Percentiles rank a stretch among this genome's conserved stretches.
Conservation (phyloP, 345 rosid species). For the Eucalyptus shirleyi region DNA sequence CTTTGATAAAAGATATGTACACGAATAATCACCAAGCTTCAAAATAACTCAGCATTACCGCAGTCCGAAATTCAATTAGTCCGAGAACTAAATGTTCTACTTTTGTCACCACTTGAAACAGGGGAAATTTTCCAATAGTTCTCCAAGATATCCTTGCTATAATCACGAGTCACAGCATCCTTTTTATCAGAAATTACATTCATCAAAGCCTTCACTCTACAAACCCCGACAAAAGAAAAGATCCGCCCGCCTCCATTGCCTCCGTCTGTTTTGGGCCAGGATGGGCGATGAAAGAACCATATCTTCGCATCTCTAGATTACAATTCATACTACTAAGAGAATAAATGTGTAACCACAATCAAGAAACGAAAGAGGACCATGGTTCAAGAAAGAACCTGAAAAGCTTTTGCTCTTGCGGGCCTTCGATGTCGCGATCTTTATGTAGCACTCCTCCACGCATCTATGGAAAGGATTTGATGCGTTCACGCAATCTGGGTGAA, state of each 20-base stretch:
- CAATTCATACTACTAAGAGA: neutral
- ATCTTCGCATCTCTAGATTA: neutral
- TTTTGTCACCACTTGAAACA: neutral
- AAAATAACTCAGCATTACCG: neutral
- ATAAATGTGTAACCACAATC: neutral
- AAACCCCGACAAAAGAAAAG: neutral
- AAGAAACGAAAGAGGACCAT: neutral
- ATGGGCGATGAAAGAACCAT: neutral
- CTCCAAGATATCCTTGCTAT: neutral
- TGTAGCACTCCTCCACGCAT: slow-evolving; percentile 32
- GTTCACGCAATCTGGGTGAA: slow-evolving; percentile 19
- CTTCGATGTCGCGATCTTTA: neutral
- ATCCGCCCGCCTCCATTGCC: neutral
- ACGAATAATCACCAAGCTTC: neutral
- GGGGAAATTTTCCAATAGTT: neutral
- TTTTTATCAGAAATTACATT: neutral
- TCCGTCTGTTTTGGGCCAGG: neutral
- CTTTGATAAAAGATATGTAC: neutral
- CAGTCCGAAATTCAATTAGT: neutral
- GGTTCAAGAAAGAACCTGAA: neutral
- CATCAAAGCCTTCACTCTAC: neutral
- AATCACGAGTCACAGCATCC: neutral
- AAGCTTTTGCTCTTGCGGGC: neutral
- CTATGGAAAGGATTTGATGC: slow-evolving; percentile 52
- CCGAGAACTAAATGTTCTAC: neutral